These are phyloP conservation scores for Melampsora americana DNA, from an alignment of 1,284 basidiomycete species.

Conservation along the genomic window DNA sequence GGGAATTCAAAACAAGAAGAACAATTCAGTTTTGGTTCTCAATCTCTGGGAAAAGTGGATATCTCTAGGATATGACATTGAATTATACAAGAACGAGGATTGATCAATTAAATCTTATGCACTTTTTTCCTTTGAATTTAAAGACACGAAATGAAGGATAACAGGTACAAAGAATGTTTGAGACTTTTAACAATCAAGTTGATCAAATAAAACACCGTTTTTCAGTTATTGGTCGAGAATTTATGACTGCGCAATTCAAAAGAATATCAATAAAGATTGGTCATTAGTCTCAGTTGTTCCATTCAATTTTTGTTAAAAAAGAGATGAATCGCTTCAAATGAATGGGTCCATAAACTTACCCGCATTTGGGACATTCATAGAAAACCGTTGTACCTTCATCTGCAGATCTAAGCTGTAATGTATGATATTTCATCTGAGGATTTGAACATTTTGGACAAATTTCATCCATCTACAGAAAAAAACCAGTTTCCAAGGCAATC, in stretches of 20 bases:
- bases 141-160: no score
- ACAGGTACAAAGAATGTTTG: no score
- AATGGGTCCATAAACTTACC: slow-evolving; percentile 44
- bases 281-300: not conserved
- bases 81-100: no score
- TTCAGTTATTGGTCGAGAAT: slow-evolving; percentile 3
- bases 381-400: slow-evolving; percentile 56
- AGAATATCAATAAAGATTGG: not conserved
- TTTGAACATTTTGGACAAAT: slow-evolving; percentile 75
- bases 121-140: no score
- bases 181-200: no score
- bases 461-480: slow-evolving; percentile 69
- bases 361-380: slow-evolving; percentile 54
- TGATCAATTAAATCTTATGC: no score
- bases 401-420: slow-evolving; percentile 56
- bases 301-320: not conserved
- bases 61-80: no score
- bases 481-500: slow-evolving; percentile 45
- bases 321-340: not conserved
- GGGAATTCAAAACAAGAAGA: no score
- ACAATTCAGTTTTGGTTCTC: no score
- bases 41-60: no score
- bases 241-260: not conserved
- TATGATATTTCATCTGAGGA: slow-evolving; percentile 56
- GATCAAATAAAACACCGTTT: no score